Evolutionary conservation across 345 rosid species (phyloP), one percentile per base, ranked within the genome.

Genomic region (Acer negundo): DNA sequence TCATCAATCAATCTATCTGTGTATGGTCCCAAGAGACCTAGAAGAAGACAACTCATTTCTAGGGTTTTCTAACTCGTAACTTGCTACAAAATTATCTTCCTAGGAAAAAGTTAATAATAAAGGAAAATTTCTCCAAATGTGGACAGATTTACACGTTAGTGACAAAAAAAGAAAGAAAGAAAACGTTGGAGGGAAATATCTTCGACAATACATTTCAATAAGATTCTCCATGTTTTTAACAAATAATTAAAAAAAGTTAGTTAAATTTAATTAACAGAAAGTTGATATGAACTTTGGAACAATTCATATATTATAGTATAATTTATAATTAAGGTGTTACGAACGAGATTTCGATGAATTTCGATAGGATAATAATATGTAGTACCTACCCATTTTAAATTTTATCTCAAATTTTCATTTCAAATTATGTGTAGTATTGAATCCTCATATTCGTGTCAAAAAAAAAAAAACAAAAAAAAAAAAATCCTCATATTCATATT

Each of bases 1-100:
- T 67, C 23, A 47, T 47, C 55, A 69, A 68, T 44, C 40, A 47
- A 62, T 53, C 19, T 53, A 15, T 53, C n/a, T 16, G 6, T 10
- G 24, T 62, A 75, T 69, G 78, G 72, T 75, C 82, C 72, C 79
- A 40, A 75, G 56, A 15, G 56, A 15, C 49, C 67, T 70, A 16
- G 51, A 79, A 62, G 53, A 7, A 19, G 73, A 69, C 61, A 63
- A 69, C 51, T 47, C 74, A 47, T 22, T 12, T 77, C 63, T 24
- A 28, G 20, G 44, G 10, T 66, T 65, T 75, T 66, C 51, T 75
- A 51, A 20, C 55, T 59, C 61, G 49, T 31, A 46, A 66, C 23
- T 70, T 62, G 64, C 58, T 42, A 71, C 28, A 56, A 31, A 19
- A 56, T 7, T 53, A 51, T 75, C 53, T 67, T 11, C 58, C 58